Base-by-base conservation (phyloP, 129 eudicot genomes). In the Pseudognaphalium luteoalbum region DNA sequence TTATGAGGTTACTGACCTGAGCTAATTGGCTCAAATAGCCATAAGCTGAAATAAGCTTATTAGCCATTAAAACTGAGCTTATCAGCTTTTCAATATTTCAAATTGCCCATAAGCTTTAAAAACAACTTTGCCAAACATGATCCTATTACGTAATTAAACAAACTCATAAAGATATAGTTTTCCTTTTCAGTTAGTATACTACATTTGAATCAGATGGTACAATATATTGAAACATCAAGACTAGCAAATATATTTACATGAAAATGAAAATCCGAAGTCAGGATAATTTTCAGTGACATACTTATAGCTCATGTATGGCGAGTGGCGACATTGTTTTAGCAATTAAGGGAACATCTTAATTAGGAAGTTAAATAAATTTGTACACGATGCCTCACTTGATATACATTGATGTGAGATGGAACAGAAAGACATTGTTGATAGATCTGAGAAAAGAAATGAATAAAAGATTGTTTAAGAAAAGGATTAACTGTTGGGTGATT, bases 331-430 rank as follows among this genome's bases (percentile, higher is more conserved):
- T 11, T 47, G 17, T 47, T 3, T 47, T 14, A 47, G n/a, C 12
- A 47, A 12, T 3, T 4, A 47, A 14, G 54, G 54, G 54, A 47
- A 47, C 54, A 47, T 14, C 17, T 12, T 47, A 14, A 65, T 59
- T 35, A 73, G 58, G 77, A 50, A 60, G 68, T 59, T 37, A 22
- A 72, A 28, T 60, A 60, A 73, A 22, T 39, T 22, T 1, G 4
- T 44, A 44, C 5, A 25, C 33, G 22, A 58, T 58, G 68, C 9
- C 10, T 9, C 32, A 17, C 20, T 9, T 56, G 54, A 14, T 47
- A 47, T 47, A 47, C 3, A n/a, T 12, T 14, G 54, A 47, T 47
- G 50, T 35, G 41, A 35, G 41, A 6, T 35, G 47, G 47, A 39
- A 39, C 47, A 8, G 47, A 39, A 39, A 39, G 47, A 39, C 12